Evolutionary conservation across 306 rosid species (phyloP).

Genomic region (Mimosa bimucronata): DNA sequence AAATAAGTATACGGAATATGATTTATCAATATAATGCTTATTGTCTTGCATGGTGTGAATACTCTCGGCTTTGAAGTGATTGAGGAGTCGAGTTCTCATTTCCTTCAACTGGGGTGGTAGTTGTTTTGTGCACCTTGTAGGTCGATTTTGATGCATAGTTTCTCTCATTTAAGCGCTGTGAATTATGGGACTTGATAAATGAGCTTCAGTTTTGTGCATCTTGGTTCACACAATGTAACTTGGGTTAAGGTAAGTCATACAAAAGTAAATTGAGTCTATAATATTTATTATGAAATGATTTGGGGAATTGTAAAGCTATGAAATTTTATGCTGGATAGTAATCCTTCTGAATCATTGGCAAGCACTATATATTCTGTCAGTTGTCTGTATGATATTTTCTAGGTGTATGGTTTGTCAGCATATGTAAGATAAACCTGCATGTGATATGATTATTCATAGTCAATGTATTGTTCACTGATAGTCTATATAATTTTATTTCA

Average conservation of each 20-base stretch:
- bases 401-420: not conserved
- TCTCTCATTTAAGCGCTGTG: not conserved
- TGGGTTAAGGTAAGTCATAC: not conserved
- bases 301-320: not conserved
- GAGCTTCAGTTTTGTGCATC: not conserved
- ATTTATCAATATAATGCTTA: not conserved
- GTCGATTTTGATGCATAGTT: slow-evolving; percentile 4
- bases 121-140: not conserved
- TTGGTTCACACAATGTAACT: not conserved
- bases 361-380: not conserved
- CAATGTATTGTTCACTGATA: not conserved
- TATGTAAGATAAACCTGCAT: not conserved
- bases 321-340: not conserved
- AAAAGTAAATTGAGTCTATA: not conserved
- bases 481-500: not conserved
- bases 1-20: too few species aligned
- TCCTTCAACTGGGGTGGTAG: not conserved
- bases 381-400: not conserved
- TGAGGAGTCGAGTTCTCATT: not conserved
- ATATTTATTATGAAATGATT: not conserved
- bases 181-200: not conserved
- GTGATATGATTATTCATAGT: not conserved
- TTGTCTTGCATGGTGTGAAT: not conserved
- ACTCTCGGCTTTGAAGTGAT: not conserved
- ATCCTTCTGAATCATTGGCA: not conserved